These are phyloP conservation scores for Dendrobium huoshanense DNA, from an alignment of 106 monocot species.

Conservation along the genomic window DNA sequence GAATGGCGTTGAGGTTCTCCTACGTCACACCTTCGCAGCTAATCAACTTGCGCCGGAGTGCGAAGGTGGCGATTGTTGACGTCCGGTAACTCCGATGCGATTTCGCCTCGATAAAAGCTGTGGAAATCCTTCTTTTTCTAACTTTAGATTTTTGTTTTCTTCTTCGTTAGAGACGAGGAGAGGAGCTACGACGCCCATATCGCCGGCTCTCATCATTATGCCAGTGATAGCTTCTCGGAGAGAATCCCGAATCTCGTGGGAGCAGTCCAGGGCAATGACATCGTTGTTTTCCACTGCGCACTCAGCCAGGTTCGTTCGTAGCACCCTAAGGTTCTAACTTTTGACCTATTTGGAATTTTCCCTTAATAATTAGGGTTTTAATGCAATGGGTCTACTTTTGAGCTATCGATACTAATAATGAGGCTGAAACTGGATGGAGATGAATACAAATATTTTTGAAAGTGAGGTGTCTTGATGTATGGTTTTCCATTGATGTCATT, in stretches of 20 bases:
- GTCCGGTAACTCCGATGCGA: constrained; percentile 51
- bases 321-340: no score
- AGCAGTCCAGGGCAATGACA: constrained; percentile 64
- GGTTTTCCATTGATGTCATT: no score
- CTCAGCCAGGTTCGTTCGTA: constrained; percentile 64
- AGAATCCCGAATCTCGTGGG: constrained; percentile 56
- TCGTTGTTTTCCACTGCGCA: constrained; percentile 94
- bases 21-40: constrained; percentile 64
- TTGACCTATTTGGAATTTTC: no score
- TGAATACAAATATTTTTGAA: no score
- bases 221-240: constrained; percentile 58
- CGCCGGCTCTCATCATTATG: constrained; percentile 72
- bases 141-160: neutral
- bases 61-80: constrained; percentile 66
- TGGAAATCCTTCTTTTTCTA: neutral
- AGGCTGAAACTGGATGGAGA: no score
- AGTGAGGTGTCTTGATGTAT: no score
- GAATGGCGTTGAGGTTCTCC: constrained; percentile 55
- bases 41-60: constrained; percentile 31
- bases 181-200: constrained; percentile 91
- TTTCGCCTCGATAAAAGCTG: neutral
- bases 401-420: no score
- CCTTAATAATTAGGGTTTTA: no score
- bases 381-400: no score
- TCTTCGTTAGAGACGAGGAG: constrained; percentile 73